These are phyloP conservation scores for Rutstroemia sydowiana DNA, from an alignment of 2,329 filamentous ascomycete genomes.

Conservation along the genomic window DNA sequence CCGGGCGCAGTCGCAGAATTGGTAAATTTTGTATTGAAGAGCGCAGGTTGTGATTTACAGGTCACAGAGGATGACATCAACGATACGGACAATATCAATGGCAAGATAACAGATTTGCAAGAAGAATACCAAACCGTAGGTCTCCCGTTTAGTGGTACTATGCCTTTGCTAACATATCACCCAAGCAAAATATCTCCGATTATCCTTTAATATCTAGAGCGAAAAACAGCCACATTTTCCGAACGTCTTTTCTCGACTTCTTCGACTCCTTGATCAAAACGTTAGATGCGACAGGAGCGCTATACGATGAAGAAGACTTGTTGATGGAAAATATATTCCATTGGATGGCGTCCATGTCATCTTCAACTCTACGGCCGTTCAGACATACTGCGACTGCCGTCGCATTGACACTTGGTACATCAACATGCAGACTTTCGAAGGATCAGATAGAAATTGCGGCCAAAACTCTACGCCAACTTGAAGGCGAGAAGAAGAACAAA, in stretches of 20 bases:
- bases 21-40: slow-evolving; percentile 59
- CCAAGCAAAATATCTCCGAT: slow-evolving; percentile 68
- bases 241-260: slow-evolving; percentile 69
- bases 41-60: slow-evolving; percentile 73
- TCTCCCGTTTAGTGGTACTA: slow-evolving; percentile 9
- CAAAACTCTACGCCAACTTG: slow-evolving; percentile 69
- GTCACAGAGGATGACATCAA: slow-evolving; percentile 78
- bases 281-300: slow-evolving; percentile 70
- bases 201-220: slow-evolving; percentile 85
- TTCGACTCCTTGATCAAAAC: slow-evolving; percentile 69
- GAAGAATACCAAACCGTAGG: slow-evolving; percentile 74
- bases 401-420: slow-evolving; percentile 69
- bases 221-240: slow-evolving; percentile 70
- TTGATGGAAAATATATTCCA: slow-evolving; percentile 83
- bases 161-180: slow-evolving; percentile 7
- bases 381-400: slow-evolving; percentile 88
- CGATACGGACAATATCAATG: slow-evolving; percentile 80
- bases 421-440: slow-evolving; percentile 66
- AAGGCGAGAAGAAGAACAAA: slow-evolving; percentile 67
- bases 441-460: slow-evolving; percentile 66
- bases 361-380: slow-evolving; percentile 79
- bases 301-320: slow-evolving; percentile 62
- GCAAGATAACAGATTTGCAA: slow-evolving; percentile 76
- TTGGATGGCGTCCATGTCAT: slow-evolving; percentile 89
- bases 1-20: slow-evolving; percentile 51